These are phyloP conservation scores for Pythium sukuiense DNA, from an alignment of 352 stramenopile species.

Conservation along the genomic window DNA sequence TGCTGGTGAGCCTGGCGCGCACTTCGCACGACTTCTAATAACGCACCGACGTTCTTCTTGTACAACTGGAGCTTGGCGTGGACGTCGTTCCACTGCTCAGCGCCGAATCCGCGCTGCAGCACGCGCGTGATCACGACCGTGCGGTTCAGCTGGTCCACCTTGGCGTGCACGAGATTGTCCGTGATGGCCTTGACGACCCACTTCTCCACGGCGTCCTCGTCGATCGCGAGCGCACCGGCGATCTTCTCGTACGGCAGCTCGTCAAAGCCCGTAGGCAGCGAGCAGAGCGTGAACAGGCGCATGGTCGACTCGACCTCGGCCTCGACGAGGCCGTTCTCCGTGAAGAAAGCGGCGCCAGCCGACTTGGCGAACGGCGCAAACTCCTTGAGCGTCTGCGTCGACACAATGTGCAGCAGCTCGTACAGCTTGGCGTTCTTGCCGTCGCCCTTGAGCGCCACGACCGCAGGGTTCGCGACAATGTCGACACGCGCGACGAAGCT, in stretches of 20 bases:
- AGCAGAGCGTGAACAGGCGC: slow-evolving; percentile 92
- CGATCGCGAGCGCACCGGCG: slow-evolving; percentile 76
- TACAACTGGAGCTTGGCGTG: slow-evolving; percentile 89
- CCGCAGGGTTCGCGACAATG: slow-evolving; percentile 77
- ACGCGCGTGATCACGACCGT: slow-evolving; percentile 87
- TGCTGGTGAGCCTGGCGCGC: slow-evolving; percentile 66
- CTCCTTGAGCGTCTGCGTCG: slow-evolving; percentile 90
- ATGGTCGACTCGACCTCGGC: slow-evolving; percentile 81
- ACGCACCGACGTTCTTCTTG: slow-evolving; percentile 91
- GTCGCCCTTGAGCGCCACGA: slow-evolving; percentile 69
- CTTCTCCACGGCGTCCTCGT: slow-evolving; percentile 89
- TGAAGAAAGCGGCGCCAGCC: slow-evolving; percentile 65
- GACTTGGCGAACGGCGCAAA: slow-evolving; percentile 80
- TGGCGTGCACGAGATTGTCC: slow-evolving; percentile 88
- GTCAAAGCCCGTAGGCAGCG: slow-evolving; percentile 89
- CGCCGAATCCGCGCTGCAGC: slow-evolving; percentile 82
- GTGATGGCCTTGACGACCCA: slow-evolving; percentile 95
- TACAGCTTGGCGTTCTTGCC: slow-evolving; percentile 50
- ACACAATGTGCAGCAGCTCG: slow-evolving; percentile 92
- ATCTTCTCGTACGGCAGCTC: slow-evolving; percentile 90
- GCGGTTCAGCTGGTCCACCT: slow-evolving; percentile 94
- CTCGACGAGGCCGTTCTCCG: slow-evolving; percentile 54
- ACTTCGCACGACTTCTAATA: slow-evolving; percentile 86
- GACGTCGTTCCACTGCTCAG: slow-evolving; percentile 89
- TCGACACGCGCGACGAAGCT: slow-evolving; percentile 90